Evolutionary conservation across 139 green algal species (phyloP).

Genomic region (Chlorella sp.): DNA sequence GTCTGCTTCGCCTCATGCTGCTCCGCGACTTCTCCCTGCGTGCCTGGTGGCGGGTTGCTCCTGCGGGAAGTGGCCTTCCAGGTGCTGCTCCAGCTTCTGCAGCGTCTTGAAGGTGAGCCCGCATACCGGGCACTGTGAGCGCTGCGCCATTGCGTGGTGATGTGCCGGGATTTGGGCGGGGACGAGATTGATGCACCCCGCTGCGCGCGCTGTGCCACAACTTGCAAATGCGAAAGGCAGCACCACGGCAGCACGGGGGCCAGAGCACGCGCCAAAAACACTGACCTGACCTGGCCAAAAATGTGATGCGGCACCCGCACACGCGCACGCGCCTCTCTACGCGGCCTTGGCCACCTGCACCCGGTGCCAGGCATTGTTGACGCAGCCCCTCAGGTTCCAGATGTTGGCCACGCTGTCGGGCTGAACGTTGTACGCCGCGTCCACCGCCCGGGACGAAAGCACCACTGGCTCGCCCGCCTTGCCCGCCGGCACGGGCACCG

Average conservation of each 20-base stretch:
- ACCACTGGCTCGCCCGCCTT: slow-evolving; percentile 34
- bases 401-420: slow-evolving; percentile 56
- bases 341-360: no score
- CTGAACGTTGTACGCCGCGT: slow-evolving; percentile 74
- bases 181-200: no score
- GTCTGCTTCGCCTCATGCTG: no score
- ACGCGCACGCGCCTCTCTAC: no score
- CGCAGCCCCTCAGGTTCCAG: slow-evolving; percentile 76
- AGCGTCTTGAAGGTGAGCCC: neutral
- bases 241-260: no score
- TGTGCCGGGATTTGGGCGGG: no score
- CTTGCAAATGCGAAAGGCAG: no score
- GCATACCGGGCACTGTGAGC: neutral
- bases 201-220: no score
- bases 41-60: neutral
- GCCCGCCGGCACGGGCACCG: neutral
- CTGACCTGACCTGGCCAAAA: no score
- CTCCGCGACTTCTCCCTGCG: neutral
- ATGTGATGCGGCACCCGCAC: no score
- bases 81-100: neutral
- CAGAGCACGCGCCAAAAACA: no score
- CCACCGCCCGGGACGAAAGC: slow-evolving; percentile 56
- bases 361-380: slow-evolving; percentile 81
- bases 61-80: neutral
- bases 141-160: neutral